Base-by-base conservation (phyloP, 345 rosid genomes). In the Salix viminalis region DNA sequence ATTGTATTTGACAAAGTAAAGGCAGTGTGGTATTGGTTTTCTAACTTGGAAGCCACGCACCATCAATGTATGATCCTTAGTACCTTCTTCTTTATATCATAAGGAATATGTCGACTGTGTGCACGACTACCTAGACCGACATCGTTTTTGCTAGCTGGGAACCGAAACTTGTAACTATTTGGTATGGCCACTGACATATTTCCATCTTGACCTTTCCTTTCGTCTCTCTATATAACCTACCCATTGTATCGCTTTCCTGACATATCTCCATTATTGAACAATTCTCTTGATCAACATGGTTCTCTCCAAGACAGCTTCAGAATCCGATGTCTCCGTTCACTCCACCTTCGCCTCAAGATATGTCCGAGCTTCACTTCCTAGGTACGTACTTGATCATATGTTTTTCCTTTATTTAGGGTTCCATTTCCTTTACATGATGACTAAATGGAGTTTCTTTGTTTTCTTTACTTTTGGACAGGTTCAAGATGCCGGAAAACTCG, bases 291-390 rank as follows among this genome's bases (percentile, higher is more conserved):
- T 24, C 80, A 3, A 48, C 28, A 81, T 81, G 81, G 78, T 56
- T 64, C 72, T 81, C 24, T 81, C 84, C 60, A 77, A 24, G 67
- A 15, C 78, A 19, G 41, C 71, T 2, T 73, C 80, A 7, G 73
- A 81, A 4, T 36, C 75, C 11, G 75, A 77, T 39, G 72, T 14
- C 68, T 77, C 84, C n/a, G 24, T 81, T 32, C 68, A 73, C 75
- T 81, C 84, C 0, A 81, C 84, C 14, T 81, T 81, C 15, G 81
- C 81, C 34, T 81, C 84, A 0, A 77, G 81, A 28, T 81, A 81
- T 26, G 84, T 77, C 7, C 71, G 80, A 24, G 30, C 75, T 34
- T 39, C 84, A 12, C 84, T 81, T 58, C 84, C 84, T 0, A 50
- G 80, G 83, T 80, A 70, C 24, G 76, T 80, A 70, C 24, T 6